Conservation (phyloP, 2,329 filamentous ascomycete species). For the Fusarium sp. region DNA sequence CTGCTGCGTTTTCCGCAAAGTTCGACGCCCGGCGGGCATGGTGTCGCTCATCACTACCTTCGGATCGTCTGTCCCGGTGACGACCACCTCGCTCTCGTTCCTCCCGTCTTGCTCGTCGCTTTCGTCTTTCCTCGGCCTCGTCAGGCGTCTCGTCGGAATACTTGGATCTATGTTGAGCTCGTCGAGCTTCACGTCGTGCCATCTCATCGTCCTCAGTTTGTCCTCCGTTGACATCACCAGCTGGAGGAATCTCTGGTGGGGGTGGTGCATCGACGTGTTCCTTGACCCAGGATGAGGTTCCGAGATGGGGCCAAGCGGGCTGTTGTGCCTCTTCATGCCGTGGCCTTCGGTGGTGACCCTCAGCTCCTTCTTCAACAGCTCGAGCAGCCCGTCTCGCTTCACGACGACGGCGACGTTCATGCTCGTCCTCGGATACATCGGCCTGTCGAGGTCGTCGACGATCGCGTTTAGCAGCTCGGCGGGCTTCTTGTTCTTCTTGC, state of each 20-base stretch:
- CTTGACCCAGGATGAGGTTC: slow-evolving; percentile 74
- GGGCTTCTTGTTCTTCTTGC: slow-evolving; percentile 60
- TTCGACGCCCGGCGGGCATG: slow-evolving; percentile 55
- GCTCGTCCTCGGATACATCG: slow-evolving; percentile 58
- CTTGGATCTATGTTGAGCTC: slow-evolving; percentile 58
- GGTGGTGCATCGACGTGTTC: slow-evolving; percentile 71
- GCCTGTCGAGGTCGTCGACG: slow-evolving; percentile 60
- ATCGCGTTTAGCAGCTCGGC: slow-evolving; percentile 59
- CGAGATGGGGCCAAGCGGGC: slow-evolving; percentile 69
- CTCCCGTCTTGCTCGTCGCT: slow-evolving; percentile 58
- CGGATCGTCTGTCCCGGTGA: slow-evolving; percentile 50
- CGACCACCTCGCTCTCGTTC: slow-evolving; percentile 48
- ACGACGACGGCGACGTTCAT: slow-evolving; percentile 63
- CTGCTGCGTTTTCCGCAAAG: slow-evolving; percentile 57
- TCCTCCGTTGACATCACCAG: slow-evolving; percentile 49
- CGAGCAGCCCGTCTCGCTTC: slow-evolving; percentile 62
- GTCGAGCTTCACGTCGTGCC: slow-evolving; percentile 61
- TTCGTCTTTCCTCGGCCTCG: slow-evolving; percentile 57
- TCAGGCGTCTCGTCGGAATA: slow-evolving; percentile 57
- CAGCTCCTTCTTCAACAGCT: slow-evolving; percentile 52
- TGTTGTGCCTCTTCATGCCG: slow-evolving; percentile 50
- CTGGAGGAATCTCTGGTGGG: slow-evolving; percentile 59
- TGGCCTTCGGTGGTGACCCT: slow-evolving; percentile 51
- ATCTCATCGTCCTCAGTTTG: slow-evolving; percentile 58
- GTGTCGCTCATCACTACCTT: slow-evolving; percentile 59